Conservation (phyloP, 495 filamentous ascomycete species). For the Cryomyces minteri region DNA sequence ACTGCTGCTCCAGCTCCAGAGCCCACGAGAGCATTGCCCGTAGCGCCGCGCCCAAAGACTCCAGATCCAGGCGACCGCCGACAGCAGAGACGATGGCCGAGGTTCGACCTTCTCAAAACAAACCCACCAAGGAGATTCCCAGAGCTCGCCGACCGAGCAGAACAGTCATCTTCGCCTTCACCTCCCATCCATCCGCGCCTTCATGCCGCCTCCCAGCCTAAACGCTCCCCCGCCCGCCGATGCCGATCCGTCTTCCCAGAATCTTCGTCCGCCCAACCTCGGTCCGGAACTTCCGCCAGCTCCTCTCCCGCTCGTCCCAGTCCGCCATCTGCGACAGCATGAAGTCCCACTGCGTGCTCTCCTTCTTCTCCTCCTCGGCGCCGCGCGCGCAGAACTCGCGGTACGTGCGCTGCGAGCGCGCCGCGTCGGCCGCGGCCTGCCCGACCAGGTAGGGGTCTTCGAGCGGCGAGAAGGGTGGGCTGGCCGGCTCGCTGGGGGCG, state of each 20-base stretch:
- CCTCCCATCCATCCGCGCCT: too few relatives aligned
- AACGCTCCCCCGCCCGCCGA: too few relatives aligned
- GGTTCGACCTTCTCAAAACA: too few relatives aligned
- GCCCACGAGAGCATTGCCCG: too few relatives aligned
- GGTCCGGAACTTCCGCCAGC: constrained; percentile 10
- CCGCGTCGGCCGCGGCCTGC: constrained; percentile 10
- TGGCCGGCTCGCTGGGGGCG: neutral
- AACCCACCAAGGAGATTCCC: too few relatives aligned
- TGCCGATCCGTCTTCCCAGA: neutral
- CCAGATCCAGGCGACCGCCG: too few relatives aligned
- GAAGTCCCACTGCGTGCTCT: constrained; percentile 17
- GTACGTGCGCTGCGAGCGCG: constrained; percentile 8
- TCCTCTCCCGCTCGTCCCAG: constrained; percentile 15
- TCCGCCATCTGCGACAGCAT: constrained; percentile 18
- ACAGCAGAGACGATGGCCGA: too few relatives aligned
- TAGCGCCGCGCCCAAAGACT: too few relatives aligned
- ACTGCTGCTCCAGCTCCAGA: too few relatives aligned
- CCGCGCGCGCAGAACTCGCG: constrained; percentile 14
- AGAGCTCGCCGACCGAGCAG: too few relatives aligned
- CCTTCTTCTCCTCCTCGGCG: constrained; percentile 8
- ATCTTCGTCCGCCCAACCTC: constrained; percentile 8
- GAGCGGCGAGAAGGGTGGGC: constrained; percentile 6
- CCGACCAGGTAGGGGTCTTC: constrained; percentile 17
- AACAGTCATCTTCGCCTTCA: too few relatives aligned
- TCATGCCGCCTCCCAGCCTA: too few relatives aligned